These are phyloP conservation scores for Leccinum angustisporum DNA, from an alignment of 1,284 basidiomycete species.

Conservation along the genomic window DNA sequence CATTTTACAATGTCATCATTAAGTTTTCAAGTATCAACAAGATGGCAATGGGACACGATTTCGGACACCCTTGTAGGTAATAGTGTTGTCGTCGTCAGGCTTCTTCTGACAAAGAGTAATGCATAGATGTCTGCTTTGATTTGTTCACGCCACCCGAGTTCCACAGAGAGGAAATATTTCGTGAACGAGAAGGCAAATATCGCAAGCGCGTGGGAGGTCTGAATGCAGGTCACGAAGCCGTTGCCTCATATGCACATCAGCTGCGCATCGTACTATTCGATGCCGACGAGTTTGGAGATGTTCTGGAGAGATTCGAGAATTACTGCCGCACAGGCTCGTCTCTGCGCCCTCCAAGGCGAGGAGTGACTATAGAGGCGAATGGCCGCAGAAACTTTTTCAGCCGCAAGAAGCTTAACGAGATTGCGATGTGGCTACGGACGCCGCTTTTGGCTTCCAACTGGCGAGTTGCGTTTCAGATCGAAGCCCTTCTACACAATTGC, in stretches of 20 bases:
- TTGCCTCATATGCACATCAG: conserved; percentile 66
- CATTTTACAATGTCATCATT: conserved; percentile 51
- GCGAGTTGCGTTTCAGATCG: conserved; percentile 69
- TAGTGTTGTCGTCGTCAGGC: conserved; percentile 6
- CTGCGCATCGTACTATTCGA: conserved; percentile 56
- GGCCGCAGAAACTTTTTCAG: conserved; percentile 50
- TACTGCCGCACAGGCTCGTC: conserved; percentile 54
- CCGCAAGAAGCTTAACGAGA: conserved; percentile 42
- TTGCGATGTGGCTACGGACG: conserved; percentile 43
- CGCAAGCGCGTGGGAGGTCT: conserved; percentile 56
- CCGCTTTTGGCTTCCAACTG: conserved; percentile 44
- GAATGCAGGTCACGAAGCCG: conserved; percentile 49
- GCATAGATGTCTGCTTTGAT: conserved; percentile 63
- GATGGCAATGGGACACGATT: conserved; percentile 57
- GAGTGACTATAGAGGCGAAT: conserved; percentile 44
- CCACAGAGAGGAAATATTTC: conserved; percentile 57
- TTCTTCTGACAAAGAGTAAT: conserved; percentile 2
- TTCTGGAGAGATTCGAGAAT: conserved; percentile 45
- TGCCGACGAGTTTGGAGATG: conserved; percentile 36
- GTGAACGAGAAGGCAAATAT: conserved; percentile 42
- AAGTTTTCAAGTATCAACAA: conserved; percentile 58
- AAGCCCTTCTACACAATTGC: conserved; percentile 60
- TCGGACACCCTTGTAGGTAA: conserved; percentile 41
- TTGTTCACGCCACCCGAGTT: conserved; percentile 59
- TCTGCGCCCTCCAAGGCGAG: conserved; percentile 39